Evolutionary conservation across 129 eudicot genomes (phyloP).

Genomic region (Helichrysum umbraculigerum): DNA sequence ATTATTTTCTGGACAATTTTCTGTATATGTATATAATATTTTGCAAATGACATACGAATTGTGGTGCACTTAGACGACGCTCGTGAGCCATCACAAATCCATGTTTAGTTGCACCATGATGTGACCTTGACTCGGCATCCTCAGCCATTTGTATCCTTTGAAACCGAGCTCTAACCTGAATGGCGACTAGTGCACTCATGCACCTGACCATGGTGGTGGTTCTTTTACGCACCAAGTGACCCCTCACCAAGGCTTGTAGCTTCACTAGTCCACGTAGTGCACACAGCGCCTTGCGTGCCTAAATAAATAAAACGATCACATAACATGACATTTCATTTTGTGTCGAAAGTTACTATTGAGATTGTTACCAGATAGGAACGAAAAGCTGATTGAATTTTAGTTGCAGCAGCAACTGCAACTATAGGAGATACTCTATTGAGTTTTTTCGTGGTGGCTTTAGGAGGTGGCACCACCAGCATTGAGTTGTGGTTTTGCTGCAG

Average conservation of each 20-base stretch:
- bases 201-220: slow-evolving; percentile 52
- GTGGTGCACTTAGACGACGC: slow-evolving; percentile 28
- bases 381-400: slow-evolving; percentile 61
- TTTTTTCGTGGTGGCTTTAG: slow-evolving; percentile 1
- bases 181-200: slow-evolving; percentile 68
- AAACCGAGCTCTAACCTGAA: slow-evolving; percentile 77
- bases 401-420: slow-evolving; percentile 52
- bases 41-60: slow-evolving; percentile 19
- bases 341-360: neutral
- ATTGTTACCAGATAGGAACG: slow-evolving; percentile 65
- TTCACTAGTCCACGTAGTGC: slow-evolving; percentile 81
- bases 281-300: slow-evolving; percentile 76
- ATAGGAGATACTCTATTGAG: neutral
- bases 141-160: slow-evolving; percentile 59
- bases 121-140: slow-evolving; percentile 20
- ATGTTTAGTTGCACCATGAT: slow-evolving; percentile 1
- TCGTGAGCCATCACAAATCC: slow-evolving; percentile 16
- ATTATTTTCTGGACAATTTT: neutral
- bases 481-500: slow-evolving; percentile 20
- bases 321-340: neutral
- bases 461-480: slow-evolving; percentile 12
- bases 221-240: slow-evolving; percentile 71
- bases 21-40: neutral
- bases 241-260: slow-evolving; percentile 80
- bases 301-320: neutral